Conservation (phyloP, 371 early-diverging fungal species). For the Amoeboaphelidium occidentale region DNA sequence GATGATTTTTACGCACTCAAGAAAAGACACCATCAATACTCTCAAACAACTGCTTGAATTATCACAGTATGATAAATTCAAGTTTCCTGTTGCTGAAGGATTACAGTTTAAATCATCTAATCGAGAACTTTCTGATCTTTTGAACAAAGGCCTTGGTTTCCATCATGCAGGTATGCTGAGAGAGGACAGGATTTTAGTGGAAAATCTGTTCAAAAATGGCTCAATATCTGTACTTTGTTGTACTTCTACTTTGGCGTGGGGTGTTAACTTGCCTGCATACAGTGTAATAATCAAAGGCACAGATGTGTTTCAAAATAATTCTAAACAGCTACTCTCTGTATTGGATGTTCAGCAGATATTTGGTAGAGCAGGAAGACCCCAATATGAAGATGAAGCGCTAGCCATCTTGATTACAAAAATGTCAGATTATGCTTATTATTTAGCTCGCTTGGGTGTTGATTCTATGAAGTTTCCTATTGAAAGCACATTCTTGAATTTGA, state of each 20-base stretch:
- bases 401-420: constrained; percentile 92
- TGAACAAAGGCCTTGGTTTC: constrained; percentile 84
- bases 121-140: constrained; percentile 60
- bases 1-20: constrained; percentile 90
- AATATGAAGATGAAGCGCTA: constrained; percentile 89
- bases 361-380: constrained; percentile 99
- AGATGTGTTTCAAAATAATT: constrained; percentile 82
- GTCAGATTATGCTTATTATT: constrained; percentile 72
- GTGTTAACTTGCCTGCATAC: constrained; percentile 99
- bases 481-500: constrained; percentile 62
- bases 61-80: constrained; percentile 62
- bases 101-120: constrained; percentile 46
- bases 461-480: constrained; percentile 94
- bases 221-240: constrained; percentile 84
- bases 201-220: constrained; percentile 76
- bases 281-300: constrained; percentile 98
- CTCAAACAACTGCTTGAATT: constrained; percentile 71
- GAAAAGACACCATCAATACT: constrained; percentile 88
- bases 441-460: constrained; percentile 67
- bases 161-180: constrained; percentile 99
- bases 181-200: constrained; percentile 75
- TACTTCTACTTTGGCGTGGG: constrained; percentile 99
- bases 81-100: constrained; percentile 52
- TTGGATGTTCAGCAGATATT: constrained; percentile 95
- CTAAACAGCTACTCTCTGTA: constrained; percentile 62